Percentiles rank a stretch among this genome's conserved stretches.
phyloP scores from a whole-genome alignment of 345 rosid genomes.

The Durio zibethinus region DNA sequence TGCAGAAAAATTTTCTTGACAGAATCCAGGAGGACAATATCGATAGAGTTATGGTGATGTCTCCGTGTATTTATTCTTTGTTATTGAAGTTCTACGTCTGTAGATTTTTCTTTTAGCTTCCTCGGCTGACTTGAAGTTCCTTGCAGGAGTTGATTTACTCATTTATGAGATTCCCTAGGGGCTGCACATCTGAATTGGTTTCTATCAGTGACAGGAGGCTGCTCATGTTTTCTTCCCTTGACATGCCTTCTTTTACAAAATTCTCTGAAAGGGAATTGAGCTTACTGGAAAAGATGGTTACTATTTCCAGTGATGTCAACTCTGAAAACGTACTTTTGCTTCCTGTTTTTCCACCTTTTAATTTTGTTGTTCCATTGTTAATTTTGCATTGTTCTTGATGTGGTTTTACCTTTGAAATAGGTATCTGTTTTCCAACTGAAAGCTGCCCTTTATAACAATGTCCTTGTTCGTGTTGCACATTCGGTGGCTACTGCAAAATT shows the following conservation, averaged over 20 bases:
- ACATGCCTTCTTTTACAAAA: conserved; percentile 35
- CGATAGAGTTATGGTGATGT: conserved; percentile 56
- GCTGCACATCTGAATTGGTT: conserved; percentile 27
- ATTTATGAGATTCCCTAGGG: conserved; percentile 82
- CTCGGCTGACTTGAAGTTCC: conserved; percentile 19
- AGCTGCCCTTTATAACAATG: conserved; percentile 50
- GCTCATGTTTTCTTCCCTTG: conserved; percentile 33
- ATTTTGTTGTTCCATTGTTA: background rate
- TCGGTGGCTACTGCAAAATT: conserved; percentile 50
- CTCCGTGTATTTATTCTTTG: conserved; percentile 1
- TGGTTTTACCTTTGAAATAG: conserved; percentile 31
- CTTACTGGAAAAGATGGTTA: conserved; percentile 65
- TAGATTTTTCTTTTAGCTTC: conserved; percentile 7
- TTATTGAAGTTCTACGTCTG: conserved; percentile 6
- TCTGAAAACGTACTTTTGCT: conserved; percentile 42
- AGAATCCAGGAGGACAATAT: conserved; percentile 43
- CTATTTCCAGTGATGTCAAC: conserved; percentile 36
- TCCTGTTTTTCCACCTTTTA: background rate
- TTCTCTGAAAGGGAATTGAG: conserved; percentile 42
- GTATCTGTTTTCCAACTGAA: conserved; percentile 52
- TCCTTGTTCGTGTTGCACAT: conserved; percentile 61
- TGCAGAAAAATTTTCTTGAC: conserved; percentile 39
- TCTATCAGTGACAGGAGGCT: conserved; percentile 27
- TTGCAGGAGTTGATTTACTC: conserved; percentile 67
- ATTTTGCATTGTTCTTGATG: conserved; percentile 3